Evolutionary conservation across 371 early-diverging fungal genomes (phyloP).

Genomic region (Mortierella sp.): DNA sequence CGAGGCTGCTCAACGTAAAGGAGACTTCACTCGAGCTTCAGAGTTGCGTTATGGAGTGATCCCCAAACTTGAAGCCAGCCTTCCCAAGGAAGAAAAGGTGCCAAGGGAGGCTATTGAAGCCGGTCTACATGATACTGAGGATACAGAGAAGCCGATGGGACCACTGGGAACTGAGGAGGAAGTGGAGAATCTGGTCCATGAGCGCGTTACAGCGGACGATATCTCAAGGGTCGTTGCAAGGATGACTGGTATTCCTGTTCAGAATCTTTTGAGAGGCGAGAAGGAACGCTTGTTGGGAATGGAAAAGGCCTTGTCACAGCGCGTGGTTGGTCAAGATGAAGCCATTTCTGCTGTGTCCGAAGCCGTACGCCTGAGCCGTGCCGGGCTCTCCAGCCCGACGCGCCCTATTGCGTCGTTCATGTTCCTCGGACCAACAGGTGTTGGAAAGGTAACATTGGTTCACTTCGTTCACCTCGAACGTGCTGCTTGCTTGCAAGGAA

Average conservation of each 20-base stretch:
- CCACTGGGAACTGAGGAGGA: constrained; percentile 60
- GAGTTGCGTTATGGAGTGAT: constrained; percentile 90
- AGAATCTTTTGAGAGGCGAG: constrained; percentile 83
- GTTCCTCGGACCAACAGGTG: constrained; percentile 95
- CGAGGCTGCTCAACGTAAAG: constrained; percentile 74
- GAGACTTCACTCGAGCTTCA: constrained; percentile 80
- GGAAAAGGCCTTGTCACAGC: constrained; percentile 72
- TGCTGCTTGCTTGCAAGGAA: constrained; percentile 21
- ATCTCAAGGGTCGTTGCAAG: constrained; percentile 88
- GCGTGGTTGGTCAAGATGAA: constrained; percentile 89
- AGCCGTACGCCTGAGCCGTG: constrained; percentile 80
- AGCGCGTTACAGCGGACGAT: constrained; percentile 87
- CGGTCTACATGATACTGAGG: constrained; percentile 20
- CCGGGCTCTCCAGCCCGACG: constrained; percentile 83
- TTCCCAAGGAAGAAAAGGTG: constrained; percentile 67
- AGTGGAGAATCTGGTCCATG: constrained; percentile 75
- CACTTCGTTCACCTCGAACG: background rate
- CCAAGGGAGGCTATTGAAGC: constrained; percentile 29
- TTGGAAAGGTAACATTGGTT: constrained; percentile 71
- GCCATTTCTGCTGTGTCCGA: constrained; percentile 85
- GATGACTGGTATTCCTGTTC: constrained; percentile 92
- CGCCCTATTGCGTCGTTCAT: constrained; percentile 92
- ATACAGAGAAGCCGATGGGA: constrained; percentile 19
- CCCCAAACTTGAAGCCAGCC: constrained; percentile 81
- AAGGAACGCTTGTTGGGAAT: constrained; percentile 84